Conservation (phyloP, 2,329 filamentous ascomycete species). For the Trichophyton rubrum region DNA sequence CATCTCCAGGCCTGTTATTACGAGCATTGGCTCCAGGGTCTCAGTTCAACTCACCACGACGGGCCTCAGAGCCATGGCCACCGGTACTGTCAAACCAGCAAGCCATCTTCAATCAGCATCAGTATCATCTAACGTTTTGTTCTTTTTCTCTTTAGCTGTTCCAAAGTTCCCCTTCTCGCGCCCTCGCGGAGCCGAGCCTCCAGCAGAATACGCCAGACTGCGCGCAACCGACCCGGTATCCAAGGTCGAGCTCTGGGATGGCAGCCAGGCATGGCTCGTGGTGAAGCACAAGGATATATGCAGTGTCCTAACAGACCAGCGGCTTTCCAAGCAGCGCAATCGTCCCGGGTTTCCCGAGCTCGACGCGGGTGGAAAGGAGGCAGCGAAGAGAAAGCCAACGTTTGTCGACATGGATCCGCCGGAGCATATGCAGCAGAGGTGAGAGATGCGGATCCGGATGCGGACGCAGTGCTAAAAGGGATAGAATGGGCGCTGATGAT, state of each 20-base stretch:
- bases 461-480: background rate
- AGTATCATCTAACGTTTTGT: too few species aligned
- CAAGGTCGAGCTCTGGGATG: constrained; percentile 37
- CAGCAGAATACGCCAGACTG: constrained; percentile 34
- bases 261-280: constrained; percentile 37
- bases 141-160: constrained; percentile 1
- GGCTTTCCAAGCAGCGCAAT: constrained; percentile 37
- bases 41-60: background rate
- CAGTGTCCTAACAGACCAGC: constrained; percentile 32
- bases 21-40: background rate
- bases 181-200: constrained; percentile 30
- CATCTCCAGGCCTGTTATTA: background rate
- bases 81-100: background rate
- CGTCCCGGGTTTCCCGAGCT: constrained; percentile 39
- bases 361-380: constrained; percentile 35
- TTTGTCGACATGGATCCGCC: constrained; percentile 43
- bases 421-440: constrained; percentile 37
- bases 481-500: background rate
- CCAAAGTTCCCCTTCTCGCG: constrained; percentile 31
- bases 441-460: too few species aligned
- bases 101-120: background rate
- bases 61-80: background rate
- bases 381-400: constrained; percentile 38
- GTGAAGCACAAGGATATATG: constrained; percentile 39
- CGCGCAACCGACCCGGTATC: constrained; percentile 35